Percentiles rank a stretch among this genome's conserved stretches.
Conservation (phyloP, 495 filamentous ascomycete genomes). For the Penicillium subrubescens region DNA sequence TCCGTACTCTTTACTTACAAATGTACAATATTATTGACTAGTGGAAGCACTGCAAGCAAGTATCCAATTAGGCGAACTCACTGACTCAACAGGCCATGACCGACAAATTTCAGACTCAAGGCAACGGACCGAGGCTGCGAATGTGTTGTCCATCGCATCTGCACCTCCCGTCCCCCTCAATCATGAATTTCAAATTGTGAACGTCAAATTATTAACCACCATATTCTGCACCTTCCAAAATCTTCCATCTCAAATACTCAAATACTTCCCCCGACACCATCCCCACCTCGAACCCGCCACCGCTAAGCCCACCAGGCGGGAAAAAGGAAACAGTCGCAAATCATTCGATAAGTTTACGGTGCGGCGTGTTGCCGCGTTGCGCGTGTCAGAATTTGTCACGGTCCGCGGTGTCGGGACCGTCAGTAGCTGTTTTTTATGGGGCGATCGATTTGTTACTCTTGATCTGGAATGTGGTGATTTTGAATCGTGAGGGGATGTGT, state of each 20-base stretch:
- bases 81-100: too few species aligned
- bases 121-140: too few species aligned
- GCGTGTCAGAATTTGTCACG: slow-evolving; percentile 33
- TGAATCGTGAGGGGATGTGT: background rate
- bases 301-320: background rate
- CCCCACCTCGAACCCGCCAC: background rate
- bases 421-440: background rate
- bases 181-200: too few species aligned
- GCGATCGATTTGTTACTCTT: background rate
- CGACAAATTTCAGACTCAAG: too few species aligned
- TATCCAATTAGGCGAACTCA: too few species aligned
- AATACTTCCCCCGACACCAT: background rate
- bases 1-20: too few species aligned
- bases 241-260: slow-evolving; percentile 7
- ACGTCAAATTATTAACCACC: too few species aligned
- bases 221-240: background rate
- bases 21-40: too few species aligned
- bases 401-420: slow-evolving; percentile 7
- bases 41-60: too few species aligned
- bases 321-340: slow-evolving; percentile 15
- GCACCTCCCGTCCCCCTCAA: too few species aligned
- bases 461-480: too few species aligned
- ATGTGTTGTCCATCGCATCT: too few species aligned
- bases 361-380: slow-evolving; percentile 10
- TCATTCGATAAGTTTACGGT: background rate